Evolutionary conservation across 2,329 filamentous ascomycete species (phyloP).

Genomic region (Microsporum ferrugineum): DNA sequence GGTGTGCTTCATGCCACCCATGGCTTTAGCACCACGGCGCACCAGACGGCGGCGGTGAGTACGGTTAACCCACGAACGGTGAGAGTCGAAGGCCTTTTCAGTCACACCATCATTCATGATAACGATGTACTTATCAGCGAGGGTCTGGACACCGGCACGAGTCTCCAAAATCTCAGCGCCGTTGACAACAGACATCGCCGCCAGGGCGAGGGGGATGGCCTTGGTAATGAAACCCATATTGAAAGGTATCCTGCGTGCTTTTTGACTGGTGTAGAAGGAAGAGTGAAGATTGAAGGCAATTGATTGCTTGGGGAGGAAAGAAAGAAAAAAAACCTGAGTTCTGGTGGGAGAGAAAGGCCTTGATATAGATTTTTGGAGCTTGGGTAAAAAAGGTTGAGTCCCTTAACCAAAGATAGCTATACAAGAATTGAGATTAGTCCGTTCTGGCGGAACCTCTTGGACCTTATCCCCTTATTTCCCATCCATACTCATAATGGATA

Average conservation of each 20-base stretch:
- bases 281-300: neutral
- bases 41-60: slow-evolving; percentile 2
- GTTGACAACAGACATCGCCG: slow-evolving; percentile 6
- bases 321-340: neutral
- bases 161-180: slow-evolving; percentile 7
- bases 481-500: neutral
- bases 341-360: neutral
- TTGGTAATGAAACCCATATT: slow-evolving; percentile 8
- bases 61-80: slow-evolving; percentile 6
- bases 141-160: neutral
- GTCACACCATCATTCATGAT: slow-evolving; percentile 10
- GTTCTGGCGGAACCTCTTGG: neutral
- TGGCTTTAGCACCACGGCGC: neutral
- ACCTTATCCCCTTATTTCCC: neutral
- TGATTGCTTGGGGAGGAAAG: neutral
- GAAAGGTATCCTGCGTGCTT: neutral
- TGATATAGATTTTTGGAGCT: neutral
- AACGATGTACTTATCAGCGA: slow-evolving; percentile 9
- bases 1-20: slow-evolving; percentile 7
- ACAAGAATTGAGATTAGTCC: neutral
- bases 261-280: neutral
- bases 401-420: neutral
- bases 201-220: slow-evolving; percentile 5
- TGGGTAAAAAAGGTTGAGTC: neutral
- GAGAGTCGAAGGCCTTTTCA: slow-evolving; percentile 6